A percentile compares a stretch with the other conserved stretches of the same genome.
phyloP scores from a whole-genome alignment of 306 rosid species.

The Cajanus cajan region DNA sequence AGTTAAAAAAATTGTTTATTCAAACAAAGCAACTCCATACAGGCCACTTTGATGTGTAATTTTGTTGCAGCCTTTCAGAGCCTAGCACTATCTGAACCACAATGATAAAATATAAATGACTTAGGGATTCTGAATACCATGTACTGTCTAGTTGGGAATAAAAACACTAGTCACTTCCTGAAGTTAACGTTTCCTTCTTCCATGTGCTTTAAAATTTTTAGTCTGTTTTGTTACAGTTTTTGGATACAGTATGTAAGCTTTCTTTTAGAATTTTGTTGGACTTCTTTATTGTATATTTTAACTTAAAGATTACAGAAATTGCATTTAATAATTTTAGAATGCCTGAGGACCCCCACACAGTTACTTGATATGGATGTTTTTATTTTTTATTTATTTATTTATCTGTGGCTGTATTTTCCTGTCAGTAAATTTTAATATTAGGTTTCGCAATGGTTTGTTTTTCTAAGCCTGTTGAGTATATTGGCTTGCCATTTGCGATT shows the following conservation, averaged over 20 bases:
- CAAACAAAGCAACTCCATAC: neutral
- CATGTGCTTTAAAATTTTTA: neutral
- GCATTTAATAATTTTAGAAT: neutral
- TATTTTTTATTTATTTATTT: neutral
- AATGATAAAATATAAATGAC: constrained; percentile 3
- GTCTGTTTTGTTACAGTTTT: neutral
- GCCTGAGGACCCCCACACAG: neutral
- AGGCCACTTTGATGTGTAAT: neutral
- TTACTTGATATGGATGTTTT: neutral
- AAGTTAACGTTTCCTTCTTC: neutral
- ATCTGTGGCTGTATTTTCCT: constrained; percentile 12
- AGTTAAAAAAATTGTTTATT: constrained; percentile 18
- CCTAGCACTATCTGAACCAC: constrained; percentile 17
- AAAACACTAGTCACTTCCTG: neutral
- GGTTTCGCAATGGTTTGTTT: neutral
- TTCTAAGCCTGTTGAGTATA: neutral
- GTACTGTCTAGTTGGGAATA: neutral
- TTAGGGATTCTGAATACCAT: constrained; percentile 4
- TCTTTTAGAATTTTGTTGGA: neutral
- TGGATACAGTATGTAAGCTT: neutral
- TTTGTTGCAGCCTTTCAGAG: neutral
- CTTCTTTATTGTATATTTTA: neutral
- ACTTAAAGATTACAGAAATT: neutral
- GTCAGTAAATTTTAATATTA: neutral
- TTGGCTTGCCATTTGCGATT: constrained; percentile 27